These are phyloP conservation scores for Phaeosphaeriaceae sp. DNA, from an alignment of 2,329 filamentous ascomycete species.

Conservation along the genomic window DNA sequence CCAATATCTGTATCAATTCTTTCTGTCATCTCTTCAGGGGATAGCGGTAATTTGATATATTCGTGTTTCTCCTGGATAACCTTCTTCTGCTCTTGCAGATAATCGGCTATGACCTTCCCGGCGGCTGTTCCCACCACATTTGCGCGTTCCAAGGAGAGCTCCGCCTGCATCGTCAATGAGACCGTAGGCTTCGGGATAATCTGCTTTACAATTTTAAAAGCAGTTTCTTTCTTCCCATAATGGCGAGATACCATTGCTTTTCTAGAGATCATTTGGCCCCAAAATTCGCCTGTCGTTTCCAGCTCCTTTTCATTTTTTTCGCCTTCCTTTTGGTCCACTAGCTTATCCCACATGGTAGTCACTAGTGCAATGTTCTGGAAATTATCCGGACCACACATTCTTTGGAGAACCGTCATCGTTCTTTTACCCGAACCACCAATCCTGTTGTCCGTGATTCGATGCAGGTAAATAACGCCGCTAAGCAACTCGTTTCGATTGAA, in stretches of 20 bases:
- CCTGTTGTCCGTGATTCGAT: conserved; percentile 52
- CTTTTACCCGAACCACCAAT: conserved; percentile 48
- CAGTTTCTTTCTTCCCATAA: not conserved
- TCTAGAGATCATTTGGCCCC: not conserved
- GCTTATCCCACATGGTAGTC: conserved; percentile 51
- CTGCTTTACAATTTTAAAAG: not conserved
- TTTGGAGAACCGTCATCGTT: conserved; percentile 53
- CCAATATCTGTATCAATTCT: too few species aligned
- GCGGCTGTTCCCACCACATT: not conserved
- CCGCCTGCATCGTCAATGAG: not conserved
- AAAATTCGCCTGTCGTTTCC: not conserved
- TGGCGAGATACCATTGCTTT: not conserved
- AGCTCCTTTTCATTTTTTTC: not conserved
- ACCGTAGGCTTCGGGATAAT: not conserved
- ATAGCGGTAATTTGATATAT: too few species aligned
- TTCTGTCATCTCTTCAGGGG: too few species aligned
- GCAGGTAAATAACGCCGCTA: conserved; percentile 55
- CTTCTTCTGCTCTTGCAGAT: too few species aligned
- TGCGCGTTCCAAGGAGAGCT: not conserved
- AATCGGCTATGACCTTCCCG: too few species aligned
- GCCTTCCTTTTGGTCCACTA: not conserved
- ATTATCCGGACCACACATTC: conserved; percentile 50
- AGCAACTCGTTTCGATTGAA: conserved; percentile 46
- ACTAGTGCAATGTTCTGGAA: conserved; percentile 50
- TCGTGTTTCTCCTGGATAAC: too few species aligned